Evolutionary conservation across 139 green algal species (phyloP).

Genomic region (Zygnema circumcarinatum): DNA sequence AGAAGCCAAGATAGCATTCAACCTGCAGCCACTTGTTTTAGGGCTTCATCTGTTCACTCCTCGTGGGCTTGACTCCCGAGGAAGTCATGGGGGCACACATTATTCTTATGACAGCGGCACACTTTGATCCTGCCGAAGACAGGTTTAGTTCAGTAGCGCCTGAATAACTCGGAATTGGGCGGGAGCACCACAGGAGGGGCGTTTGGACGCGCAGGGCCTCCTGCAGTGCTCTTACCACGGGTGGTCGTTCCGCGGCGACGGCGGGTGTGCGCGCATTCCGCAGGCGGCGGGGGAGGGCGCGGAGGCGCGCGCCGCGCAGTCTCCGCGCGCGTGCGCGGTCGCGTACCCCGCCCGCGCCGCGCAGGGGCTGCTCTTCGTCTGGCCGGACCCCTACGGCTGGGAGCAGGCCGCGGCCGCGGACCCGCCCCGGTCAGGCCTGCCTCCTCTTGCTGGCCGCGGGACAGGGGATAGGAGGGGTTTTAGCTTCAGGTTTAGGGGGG

Average conservation of each 20-base stretch:
- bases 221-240: constrained; percentile 55
- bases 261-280: constrained; percentile 31
- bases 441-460: neutral
- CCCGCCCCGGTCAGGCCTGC: constrained; percentile 6
- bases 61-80: too few relatives aligned
- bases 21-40: too few relatives aligned
- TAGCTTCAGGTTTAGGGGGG: too few relatives aligned
- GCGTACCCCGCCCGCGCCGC: neutral
- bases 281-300: constrained; percentile 18
- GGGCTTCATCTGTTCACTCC: too few relatives aligned
- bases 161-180: too few relatives aligned
- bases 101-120: too few relatives aligned
- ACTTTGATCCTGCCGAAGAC: too few relatives aligned
- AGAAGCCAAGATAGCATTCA: too few relatives aligned
- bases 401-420: neutral
- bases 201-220: constrained; percentile 28
- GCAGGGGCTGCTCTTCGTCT: constrained; percentile 51
- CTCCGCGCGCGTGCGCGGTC: neutral
- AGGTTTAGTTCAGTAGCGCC: too few relatives aligned
- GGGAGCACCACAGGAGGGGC: constrained; percentile 29
- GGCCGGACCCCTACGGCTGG: constrained; percentile 32
- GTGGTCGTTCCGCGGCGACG: constrained; percentile 54
- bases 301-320: constrained; percentile 19
- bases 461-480: neutral
- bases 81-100: too few relatives aligned